A percentile compares a stretch with the other conserved stretches of the same genome.
Conservation (phyloP, 2,329 filamentous ascomycete species). For the Paracorniculantispora psalliotae region DNA sequence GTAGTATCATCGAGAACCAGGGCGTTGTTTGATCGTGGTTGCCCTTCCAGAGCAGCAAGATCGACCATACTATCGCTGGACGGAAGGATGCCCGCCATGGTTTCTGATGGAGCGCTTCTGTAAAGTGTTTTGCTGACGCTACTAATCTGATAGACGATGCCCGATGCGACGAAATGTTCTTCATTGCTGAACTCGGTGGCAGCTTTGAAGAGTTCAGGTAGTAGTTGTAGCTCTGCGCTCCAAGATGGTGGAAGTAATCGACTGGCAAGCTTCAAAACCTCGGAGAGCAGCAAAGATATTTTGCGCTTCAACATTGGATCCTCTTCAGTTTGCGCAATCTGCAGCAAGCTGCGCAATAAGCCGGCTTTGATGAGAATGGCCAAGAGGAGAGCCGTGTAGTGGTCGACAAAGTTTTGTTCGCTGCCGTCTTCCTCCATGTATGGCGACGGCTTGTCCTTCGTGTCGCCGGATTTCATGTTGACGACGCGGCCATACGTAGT, state of each 20-base stretch:
- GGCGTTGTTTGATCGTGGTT: slow-evolving; percentile 46
- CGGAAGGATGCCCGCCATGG: slow-evolving; percentile 33
- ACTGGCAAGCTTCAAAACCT: slow-evolving; percentile 84
- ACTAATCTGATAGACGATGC: slow-evolving; percentile 96
- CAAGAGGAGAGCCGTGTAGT: slow-evolving; percentile 86
- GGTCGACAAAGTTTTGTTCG: slow-evolving; percentile 82
- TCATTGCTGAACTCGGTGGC: slow-evolving; percentile 69
- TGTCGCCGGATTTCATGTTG: slow-evolving; percentile 63
- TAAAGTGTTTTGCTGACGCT: slow-evolving; percentile 93
- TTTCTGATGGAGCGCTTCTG: slow-evolving; percentile 58
- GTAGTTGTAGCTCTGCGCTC: slow-evolving; percentile 79
- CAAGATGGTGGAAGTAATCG: slow-evolving; percentile 75
- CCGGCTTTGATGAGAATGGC: slow-evolving; percentile 81
- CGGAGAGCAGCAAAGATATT: slow-evolving; percentile 83
- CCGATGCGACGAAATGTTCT: slow-evolving; percentile 73
- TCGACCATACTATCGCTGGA: slow-evolving; percentile 43
- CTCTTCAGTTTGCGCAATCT: slow-evolving; percentile 63
- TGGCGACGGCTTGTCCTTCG: slow-evolving; percentile 44
- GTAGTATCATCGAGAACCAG: slow-evolving; percentile 54
- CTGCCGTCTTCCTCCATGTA: slow-evolving; percentile 62
- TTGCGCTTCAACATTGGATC: slow-evolving; percentile 75
- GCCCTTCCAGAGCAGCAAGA: slow-evolving; percentile 49
- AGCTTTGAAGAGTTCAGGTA: slow-evolving; percentile 77
- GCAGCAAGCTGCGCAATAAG: slow-evolving; percentile 57
- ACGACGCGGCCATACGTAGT: slow-evolving; percentile 96